These are phyloP conservation scores for Amesomyces nigricolor DNA, from an alignment of 2,329 filamentous ascomycete genomes.

Conservation along the genomic window DNA sequence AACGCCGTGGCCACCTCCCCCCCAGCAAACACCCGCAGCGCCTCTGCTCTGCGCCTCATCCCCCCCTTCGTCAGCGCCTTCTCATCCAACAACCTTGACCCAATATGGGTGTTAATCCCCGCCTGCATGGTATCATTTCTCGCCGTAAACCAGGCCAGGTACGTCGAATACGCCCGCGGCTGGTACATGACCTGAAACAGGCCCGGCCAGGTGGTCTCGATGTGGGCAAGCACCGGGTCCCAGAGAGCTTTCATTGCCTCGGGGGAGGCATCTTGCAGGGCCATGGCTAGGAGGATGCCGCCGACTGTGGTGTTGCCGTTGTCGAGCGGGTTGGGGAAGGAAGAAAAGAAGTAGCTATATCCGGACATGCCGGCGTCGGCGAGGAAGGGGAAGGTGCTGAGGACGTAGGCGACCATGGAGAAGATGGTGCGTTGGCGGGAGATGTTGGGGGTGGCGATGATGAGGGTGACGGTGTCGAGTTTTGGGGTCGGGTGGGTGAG, in stretches of 20 bases:
- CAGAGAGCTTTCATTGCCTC: constrained; percentile 29
- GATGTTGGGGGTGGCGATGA: constrained; percentile 33
- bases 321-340: constrained; percentile 37
- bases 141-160: constrained; percentile 35
- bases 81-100: constrained; percentile 41
- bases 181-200: constrained; percentile 17
- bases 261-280: constrained; percentile 34
- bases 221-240: constrained; percentile 34
- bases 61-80: constrained; percentile 32
- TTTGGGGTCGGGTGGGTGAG: constrained; percentile 44
- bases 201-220: constrained; percentile 36
- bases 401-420: constrained; percentile 42
- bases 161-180: constrained; percentile 31
- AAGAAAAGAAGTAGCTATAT: constrained; percentile 39
- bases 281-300: constrained; percentile 32
- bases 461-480: constrained; percentile 36
- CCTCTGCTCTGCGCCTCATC: constrained; percentile 32
- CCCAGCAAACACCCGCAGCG: constrained; percentile 32
- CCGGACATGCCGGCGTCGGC: constrained; percentile 46
- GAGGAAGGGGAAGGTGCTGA: constrained; percentile 42
- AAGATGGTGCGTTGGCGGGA: constrained; percentile 34
- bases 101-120: constrained; percentile 34
- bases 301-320: constrained; percentile 31
- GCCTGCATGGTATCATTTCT: constrained; percentile 34
- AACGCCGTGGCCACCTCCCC: constrained; percentile 32